Conservation (phyloP, 805 yeast genomes). For the Ascoidea rubescens region DNA sequence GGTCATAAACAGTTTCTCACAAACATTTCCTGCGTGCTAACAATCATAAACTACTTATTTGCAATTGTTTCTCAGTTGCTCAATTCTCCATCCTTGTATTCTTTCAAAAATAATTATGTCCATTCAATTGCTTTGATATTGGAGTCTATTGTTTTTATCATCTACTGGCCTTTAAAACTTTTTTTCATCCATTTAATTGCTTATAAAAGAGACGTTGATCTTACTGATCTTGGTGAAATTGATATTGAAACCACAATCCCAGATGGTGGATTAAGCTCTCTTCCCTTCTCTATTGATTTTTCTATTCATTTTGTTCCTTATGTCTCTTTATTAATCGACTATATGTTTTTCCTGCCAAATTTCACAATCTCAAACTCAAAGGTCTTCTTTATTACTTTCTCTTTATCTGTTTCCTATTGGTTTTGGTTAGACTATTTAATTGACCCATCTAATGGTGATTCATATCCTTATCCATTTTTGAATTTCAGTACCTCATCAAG, state of each 20-base stretch:
- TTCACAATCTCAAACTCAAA: conserved; percentile 1
- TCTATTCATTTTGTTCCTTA: conserved; percentile 8
- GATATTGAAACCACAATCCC: no score
- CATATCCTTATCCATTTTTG: conserved; percentile 10
- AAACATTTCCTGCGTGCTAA: conserved; percentile 38
- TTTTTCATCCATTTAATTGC: conserved; percentile 36
- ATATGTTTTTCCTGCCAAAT: conserved; percentile 3
- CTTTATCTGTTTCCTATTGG: conserved; percentile 6
- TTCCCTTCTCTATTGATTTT: conserved; percentile 6
- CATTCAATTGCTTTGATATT: conserved; percentile 43
- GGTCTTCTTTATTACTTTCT: conserved; percentile 1
- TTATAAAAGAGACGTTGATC: no score
- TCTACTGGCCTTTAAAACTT: conserved; percentile 59
- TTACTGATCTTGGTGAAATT: no score
- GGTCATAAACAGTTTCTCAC: conserved; percentile 68
- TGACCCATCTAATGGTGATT: conserved; percentile 6
- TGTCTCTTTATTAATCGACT: conserved; percentile 4
- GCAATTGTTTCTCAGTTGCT: conserved; percentile 1
- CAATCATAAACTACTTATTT: conserved; percentile 25
- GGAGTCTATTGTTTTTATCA: conserved; percentile 45
- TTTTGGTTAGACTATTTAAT: conserved; percentile 7
- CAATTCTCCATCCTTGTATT: conserved; percentile 10
- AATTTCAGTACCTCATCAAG: conserved; percentile 2
- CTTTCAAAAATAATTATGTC: conserved; percentile 22
- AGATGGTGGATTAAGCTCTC: background rate